Base-by-base conservation (phyloP, 2,329 filamentous ascomycete genomes). In the Trichoderma citrinoviride region DNA sequence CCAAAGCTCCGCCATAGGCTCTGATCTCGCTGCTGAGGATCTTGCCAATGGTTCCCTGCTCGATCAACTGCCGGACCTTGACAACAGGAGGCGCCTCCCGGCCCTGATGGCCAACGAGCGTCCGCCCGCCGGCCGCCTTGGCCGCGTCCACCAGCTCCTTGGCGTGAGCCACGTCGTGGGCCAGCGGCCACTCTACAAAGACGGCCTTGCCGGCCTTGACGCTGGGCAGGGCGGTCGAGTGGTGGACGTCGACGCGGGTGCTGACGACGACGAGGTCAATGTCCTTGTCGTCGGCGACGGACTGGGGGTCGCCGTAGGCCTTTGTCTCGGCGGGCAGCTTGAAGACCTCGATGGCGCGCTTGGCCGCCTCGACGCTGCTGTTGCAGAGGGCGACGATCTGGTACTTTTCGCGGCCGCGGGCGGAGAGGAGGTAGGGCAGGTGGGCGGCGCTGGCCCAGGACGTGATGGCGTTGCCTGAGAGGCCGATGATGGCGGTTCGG, bases 141-240 rank as follows among this genome's bases (percentile, higher is more conserved):
- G 76, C 79, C 1, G 77, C 65, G 0, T 70, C 70, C 0, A 74
- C 75, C 63, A 87, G 72, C 49, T 82, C 79, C 17, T 71, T 68
- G 0, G 79, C 82, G 1, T 79, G 73, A 2, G 70, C 64, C 0
- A 74, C 71, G 61, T 82, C 79, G 15, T 81, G 73, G 0, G 82
- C 83, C 0, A 88, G 75, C 6, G 84, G 86, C 83, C 85, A 88
- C 73, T 88, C 85, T 0, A 85, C 78, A 64, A 77, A 88, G 0
- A 84, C 77, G 0, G 74, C 70, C 71, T 87, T 87, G 0, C 84
- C 85, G 0, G 82, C 81, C 15, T 75, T 74, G 1, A 87, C 67
- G 17, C 80, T 81, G 0, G 85, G 81, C 12, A 77, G 73, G 0
- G 79, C 75, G 1, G 79, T 80, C 2, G 73, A 64, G 50, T 79